These are phyloP conservation scores for Ziziphus jujuba DNA, from an alignment of 306 rosid genomes.

Conservation along the genomic window DNA sequence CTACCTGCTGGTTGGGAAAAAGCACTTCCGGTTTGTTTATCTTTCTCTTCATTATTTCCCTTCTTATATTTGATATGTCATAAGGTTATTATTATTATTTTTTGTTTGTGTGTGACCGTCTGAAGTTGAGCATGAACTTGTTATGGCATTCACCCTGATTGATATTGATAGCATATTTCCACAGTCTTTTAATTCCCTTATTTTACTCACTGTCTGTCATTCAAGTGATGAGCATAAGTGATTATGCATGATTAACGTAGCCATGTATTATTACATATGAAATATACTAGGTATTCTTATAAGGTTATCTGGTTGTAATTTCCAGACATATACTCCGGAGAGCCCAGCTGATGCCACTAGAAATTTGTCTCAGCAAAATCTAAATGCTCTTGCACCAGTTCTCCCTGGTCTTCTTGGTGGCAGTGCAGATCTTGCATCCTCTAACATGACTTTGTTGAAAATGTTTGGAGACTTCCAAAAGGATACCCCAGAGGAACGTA, in stretches of 20 bases:
- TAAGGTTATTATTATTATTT: neutral
- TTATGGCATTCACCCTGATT: neutral
- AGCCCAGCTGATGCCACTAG: slow-evolving; percentile 93
- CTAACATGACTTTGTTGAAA: slow-evolving; percentile 97
- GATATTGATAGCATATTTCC: neutral
- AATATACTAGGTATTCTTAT: neutral
- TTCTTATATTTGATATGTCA: neutral
- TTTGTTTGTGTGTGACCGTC: neutral
- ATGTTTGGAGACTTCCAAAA: slow-evolving; percentile 83
- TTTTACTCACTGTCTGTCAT: neutral
- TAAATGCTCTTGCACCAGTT: slow-evolving; percentile 85
- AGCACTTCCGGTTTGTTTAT: slow-evolving; percentile 85
- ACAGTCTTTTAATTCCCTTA: neutral
- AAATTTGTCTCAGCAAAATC: slow-evolving; percentile 83
- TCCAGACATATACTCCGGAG: slow-evolving; percentile 94
- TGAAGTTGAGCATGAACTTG: neutral
- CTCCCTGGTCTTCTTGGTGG: slow-evolving; percentile 97
- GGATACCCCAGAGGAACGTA: slow-evolving; percentile 86
- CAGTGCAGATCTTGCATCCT: slow-evolving; percentile 99
- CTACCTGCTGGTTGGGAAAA: slow-evolving; percentile 95
- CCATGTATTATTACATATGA: slow-evolving; percentile 2
- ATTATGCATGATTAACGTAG: neutral
- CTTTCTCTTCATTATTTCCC: neutral
- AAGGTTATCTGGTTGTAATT: slow-evolving; percentile 28
- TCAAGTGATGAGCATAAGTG: neutral